Conservation (phyloP, 768 basidiomycete species). For the Suillus weaverae region DNA sequence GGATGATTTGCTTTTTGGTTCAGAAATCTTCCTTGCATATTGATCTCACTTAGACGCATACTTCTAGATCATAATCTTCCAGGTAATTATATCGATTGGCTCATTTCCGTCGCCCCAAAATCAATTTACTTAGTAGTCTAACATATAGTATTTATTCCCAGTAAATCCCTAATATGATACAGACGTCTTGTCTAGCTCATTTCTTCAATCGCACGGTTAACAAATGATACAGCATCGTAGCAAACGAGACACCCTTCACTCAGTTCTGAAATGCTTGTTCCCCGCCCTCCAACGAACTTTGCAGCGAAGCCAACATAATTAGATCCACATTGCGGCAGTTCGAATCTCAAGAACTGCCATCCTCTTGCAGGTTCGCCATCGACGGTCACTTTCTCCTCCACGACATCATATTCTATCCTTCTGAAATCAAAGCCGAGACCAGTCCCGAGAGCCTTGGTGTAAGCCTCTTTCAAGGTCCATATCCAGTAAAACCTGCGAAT, state of each 20-base stretch:
- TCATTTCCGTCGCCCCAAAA: neutral
- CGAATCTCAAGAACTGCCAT: conserved; percentile 71
- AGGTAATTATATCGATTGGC: conserved; percentile 16
- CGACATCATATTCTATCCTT: conserved; percentile 70
- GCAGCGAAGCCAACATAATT: conserved; percentile 70
- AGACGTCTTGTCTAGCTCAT: conserved; percentile 27
- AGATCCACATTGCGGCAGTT: conserved; percentile 46
- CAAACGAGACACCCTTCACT: conserved; percentile 43
- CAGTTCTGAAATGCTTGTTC: conserved; percentile 32
- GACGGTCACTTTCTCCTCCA: conserved; percentile 50
- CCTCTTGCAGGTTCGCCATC: conserved; percentile 57
- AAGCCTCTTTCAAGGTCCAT: conserved; percentile 92
- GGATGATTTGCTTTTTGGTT: conserved; percentile 32
- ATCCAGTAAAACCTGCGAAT: conserved; percentile 74
- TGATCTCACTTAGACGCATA: conserved; percentile 16
- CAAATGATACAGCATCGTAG: conserved; percentile 49
- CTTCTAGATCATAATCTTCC: neutral
- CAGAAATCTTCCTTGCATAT: conserved; percentile 31
- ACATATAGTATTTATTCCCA: conserved; percentile 18
- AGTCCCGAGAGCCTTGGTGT: conserved; percentile 83
- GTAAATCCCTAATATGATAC: conserved; percentile 19
- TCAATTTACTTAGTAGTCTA: conserved; percentile 13
- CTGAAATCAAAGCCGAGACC: conserved; percentile 83
- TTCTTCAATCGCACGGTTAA: conserved; percentile 45
- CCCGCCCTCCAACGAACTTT: conserved; percentile 50